Conservation (phyloP, 2,329 filamentous ascomycete species). For the Fusarium sp. region DNA sequence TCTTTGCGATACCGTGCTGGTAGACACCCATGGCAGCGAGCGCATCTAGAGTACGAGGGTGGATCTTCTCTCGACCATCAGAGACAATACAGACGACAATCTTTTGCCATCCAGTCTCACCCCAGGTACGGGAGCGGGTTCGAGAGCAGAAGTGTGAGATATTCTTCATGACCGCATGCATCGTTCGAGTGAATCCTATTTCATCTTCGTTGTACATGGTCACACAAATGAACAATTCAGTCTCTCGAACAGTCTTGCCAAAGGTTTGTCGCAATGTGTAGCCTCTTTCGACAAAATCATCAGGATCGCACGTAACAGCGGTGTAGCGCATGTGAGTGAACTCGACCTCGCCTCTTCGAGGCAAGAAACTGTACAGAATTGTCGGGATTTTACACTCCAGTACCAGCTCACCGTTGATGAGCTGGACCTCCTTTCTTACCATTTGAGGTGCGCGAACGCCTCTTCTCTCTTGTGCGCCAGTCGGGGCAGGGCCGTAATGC, state of each 20-base stretch:
- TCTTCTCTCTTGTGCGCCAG: constrained; percentile 85
- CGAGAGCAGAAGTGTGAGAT: constrained; percentile 96
- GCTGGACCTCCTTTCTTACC: constrained; percentile 90
- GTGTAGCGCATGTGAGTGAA: constrained; percentile 99
- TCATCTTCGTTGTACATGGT: constrained; percentile 99
- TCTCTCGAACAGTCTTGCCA: constrained; percentile 84
- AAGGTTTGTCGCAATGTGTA: constrained; percentile 96
- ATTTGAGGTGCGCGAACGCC: constrained; percentile 89
- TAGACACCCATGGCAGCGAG: constrained; percentile 97
- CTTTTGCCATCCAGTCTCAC: constrained; percentile 97
- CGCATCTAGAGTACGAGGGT: constrained; percentile 91
- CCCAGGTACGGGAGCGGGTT: constrained; percentile 93
- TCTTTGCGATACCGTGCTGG: constrained; percentile 98
- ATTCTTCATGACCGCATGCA: constrained; percentile 99
- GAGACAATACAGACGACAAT: constrained; percentile 98
- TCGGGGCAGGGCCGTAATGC: constrained; percentile 88
- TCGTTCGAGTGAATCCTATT: constrained; percentile 94
- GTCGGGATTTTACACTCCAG: constrained; percentile 99
- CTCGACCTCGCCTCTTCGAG: constrained; percentile 89
- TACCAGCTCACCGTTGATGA: constrained; percentile 97
- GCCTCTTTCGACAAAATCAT: constrained; percentile 87
- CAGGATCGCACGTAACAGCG: constrained; percentile 96
- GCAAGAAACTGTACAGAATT: constrained; percentile 96
- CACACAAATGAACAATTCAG: constrained; percentile 94
- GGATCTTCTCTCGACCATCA: constrained; percentile 89